phyloP scores from a whole-genome alignment of 257 asterid genomes.

The Nicotiana noctiflora region DNA sequence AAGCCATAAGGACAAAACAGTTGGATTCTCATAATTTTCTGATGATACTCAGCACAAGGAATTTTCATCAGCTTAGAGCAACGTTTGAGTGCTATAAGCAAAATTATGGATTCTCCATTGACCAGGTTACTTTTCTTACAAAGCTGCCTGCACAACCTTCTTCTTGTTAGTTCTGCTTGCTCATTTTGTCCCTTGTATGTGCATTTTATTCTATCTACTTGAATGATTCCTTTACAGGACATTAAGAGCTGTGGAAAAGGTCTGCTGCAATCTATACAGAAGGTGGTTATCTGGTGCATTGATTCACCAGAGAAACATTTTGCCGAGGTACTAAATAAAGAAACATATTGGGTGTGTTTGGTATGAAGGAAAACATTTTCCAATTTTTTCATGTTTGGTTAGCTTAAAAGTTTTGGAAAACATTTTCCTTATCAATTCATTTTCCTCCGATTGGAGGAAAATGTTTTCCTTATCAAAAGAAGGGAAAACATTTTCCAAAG shows the following conservation, averaged over 20 bases:
- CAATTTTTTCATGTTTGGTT: too few relatives aligned
- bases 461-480: too few relatives aligned
- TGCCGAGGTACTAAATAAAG: too few relatives aligned
- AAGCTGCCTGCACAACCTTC: neutral
- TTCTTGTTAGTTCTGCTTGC: neutral
- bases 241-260: conserved; percentile 52
- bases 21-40: conserved; percentile 40
- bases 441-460: too few relatives aligned
- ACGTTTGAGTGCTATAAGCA: conserved; percentile 54
- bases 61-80: conserved; percentile 61
- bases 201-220: neutral
- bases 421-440: too few relatives aligned
- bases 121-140: conserved; percentile 34
- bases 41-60: conserved; percentile 51
- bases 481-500: too few relatives aligned
- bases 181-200: neutral
- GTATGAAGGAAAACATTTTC: too few relatives aligned
- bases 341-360: too few relatives aligned
- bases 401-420: too few relatives aligned
- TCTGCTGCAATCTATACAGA: conserved; percentile 41
- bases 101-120: conserved; percentile 46
- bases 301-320: conserved; percentile 73
- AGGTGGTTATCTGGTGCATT: conserved; percentile 66
- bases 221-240: conserved; percentile 30
- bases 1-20: conserved; percentile 39